Conservation (phyloP, 495 filamentous ascomycete genomes). For the Xylaria flabelliformis region DNA sequence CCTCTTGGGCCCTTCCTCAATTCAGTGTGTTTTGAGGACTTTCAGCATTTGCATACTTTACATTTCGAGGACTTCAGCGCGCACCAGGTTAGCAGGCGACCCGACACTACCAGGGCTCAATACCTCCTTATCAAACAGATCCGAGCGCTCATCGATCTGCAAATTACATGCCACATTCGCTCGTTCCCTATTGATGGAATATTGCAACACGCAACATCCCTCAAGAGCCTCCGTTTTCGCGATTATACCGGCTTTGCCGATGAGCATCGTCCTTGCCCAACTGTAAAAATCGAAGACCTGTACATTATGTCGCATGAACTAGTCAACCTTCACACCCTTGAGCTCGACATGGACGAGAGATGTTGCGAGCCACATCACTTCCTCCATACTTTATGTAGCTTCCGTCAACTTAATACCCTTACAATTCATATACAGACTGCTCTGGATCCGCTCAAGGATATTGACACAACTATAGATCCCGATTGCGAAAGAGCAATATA, state of each 20-base stretch:
- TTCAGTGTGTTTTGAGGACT: constrained; percentile 32
- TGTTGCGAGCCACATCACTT: constrained; percentile 27
- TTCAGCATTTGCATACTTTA: constrained; percentile 33
- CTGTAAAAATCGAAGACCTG: constrained; percentile 31
- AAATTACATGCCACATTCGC: constrained; percentile 33
- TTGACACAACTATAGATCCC: constrained; percentile 11
- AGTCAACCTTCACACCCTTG: constrained; percentile 26
- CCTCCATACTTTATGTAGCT: constrained; percentile 29
- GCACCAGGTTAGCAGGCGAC: constrained; percentile 28
- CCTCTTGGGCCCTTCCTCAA: constrained; percentile 39
- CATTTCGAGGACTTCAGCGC: constrained; percentile 39
- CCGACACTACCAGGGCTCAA: constrained; percentile 30
- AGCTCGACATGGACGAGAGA: constrained; percentile 39
- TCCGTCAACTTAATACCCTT: constrained; percentile 32
- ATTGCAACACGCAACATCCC: constrained; percentile 31
- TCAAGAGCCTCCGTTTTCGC: constrained; percentile 35
- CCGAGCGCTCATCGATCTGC: constrained; percentile 30
- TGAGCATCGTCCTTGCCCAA: constrained; percentile 35
- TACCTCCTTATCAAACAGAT: constrained; percentile 36
- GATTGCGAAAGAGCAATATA: constrained; percentile 22
- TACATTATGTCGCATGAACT: constrained; percentile 29
- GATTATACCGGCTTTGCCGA: constrained; percentile 40
- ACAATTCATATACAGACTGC: constrained; percentile 40
- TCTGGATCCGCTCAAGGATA: constrained; percentile 10
- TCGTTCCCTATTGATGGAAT: constrained; percentile 36